phyloP scores from a whole-genome alignment of 179 eudicot genomes.

The Sideroxylon spinosum region DNA sequence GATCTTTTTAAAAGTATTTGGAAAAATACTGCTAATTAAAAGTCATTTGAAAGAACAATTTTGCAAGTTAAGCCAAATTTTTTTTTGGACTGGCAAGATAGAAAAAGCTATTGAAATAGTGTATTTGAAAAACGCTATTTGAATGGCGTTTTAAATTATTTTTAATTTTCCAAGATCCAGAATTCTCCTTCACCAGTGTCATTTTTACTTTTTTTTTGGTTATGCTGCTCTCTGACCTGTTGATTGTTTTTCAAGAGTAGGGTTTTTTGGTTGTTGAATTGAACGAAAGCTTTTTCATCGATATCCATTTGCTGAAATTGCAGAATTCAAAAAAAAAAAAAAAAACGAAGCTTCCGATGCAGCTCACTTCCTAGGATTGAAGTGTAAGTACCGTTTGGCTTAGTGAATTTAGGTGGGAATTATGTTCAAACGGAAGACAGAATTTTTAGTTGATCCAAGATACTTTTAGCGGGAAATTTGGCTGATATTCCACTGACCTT shows the following conservation, averaged over 20 bases:
- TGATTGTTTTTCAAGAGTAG: not conserved
- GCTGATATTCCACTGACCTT: not conserved
- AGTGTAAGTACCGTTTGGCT: not conserved
- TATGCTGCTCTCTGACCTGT: not conserved
- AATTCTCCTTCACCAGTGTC: not conserved
- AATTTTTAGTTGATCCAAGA: not conserved
- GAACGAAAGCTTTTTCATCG: not conserved
- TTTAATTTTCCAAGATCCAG: conserved; percentile 1
- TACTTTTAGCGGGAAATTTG: not conserved
- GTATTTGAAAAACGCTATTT: no score
- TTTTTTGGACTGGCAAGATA: no score
- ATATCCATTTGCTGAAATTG: conserved; percentile 13
- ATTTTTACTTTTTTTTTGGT: not conserved
- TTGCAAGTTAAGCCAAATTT: no score
- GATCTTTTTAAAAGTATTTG: no score
- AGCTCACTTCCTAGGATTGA: not conserved
- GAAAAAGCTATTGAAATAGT: no score
- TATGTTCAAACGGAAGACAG: not conserved
- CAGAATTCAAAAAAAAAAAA: not conserved
- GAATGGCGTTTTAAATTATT: no score
- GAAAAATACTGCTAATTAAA: no score
- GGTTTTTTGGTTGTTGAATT: not conserved
- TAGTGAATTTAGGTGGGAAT: not conserved
- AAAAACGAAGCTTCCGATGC: not conserved
- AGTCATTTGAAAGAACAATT: no score